Evolutionary conservation across 345 rosid genomes (phyloP).

Genomic region (Physaria fendleri): DNA sequence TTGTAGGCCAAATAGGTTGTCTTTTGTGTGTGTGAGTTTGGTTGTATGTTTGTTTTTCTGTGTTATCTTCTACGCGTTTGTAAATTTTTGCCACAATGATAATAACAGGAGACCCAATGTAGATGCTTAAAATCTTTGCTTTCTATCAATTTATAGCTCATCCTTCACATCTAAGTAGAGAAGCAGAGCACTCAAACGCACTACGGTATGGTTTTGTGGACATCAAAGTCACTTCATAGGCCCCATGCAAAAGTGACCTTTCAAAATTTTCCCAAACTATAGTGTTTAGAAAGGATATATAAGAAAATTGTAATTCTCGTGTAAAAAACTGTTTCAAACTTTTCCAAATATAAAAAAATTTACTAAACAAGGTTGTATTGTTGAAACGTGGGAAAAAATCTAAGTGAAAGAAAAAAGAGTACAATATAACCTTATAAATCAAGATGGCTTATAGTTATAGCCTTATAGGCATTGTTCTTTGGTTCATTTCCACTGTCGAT

Average conservation of each 20-base stretch:
- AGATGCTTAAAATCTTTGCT: neutral
- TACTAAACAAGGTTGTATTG: too few relatives aligned
- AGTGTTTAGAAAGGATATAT: neutral
- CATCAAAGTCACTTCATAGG: neutral
- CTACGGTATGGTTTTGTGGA: neutral
- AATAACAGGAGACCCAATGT: neutral
- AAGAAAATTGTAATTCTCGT: too few relatives aligned
- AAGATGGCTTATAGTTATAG: too few relatives aligned
- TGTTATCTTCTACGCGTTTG: neutral
- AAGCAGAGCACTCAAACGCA: neutral
- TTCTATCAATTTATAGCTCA: neutral
- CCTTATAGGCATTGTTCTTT: too few relatives aligned
- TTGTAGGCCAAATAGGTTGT: slow-evolving; percentile 8
- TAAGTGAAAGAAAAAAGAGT: too few relatives aligned
- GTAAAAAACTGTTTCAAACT: too few relatives aligned
- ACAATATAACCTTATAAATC: too few relatives aligned
- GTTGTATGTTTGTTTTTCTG: neutral
- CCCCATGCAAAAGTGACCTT: neutral
- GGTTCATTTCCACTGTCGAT: too few relatives aligned
- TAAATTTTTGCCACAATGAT: slow-evolving; percentile 19
- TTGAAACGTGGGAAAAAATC: too few relatives aligned
- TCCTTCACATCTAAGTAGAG: neutral
- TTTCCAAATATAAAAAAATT: too few relatives aligned
- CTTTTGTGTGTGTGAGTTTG: neutral
- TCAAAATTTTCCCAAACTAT: neutral